Evolutionary conservation across 768 basidiomycete species (phyloP).

Genomic region (Tulasnella sp.): DNA sequence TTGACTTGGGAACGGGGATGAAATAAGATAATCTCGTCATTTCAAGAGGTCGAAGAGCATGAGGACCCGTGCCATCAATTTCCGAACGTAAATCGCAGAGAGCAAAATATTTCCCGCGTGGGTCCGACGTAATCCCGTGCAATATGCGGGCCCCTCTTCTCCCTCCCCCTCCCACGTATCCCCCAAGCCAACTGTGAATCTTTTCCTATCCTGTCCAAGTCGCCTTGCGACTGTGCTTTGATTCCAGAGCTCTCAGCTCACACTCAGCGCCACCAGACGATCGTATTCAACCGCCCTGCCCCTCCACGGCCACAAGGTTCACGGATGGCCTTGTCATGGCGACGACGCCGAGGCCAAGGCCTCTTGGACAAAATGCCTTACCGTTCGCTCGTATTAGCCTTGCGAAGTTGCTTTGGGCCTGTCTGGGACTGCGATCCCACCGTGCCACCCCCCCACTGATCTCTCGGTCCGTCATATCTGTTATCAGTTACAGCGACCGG

Average conservation of each 20-base stretch:
- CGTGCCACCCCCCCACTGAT: neutral
- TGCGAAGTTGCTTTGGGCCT: neutral
- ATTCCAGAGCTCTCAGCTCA: neutral
- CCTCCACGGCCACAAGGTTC: neutral
- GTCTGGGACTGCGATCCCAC: neutral
- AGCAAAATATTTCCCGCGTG: neutral
- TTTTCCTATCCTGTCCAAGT: neutral
- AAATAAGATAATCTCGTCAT: neutral
- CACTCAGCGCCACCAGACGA: neutral
- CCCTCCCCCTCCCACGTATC: neutral
- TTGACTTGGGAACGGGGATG: neutral
- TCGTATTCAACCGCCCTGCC: neutral
- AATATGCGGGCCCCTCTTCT: neutral
- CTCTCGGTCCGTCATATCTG: constrained; percentile 1
- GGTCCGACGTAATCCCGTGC: neutral
- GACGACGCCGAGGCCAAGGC: neutral
- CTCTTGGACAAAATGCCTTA: neutral
- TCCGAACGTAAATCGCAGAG: neutral
- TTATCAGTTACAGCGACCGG: neutral
- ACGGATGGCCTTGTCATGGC: constrained; percentile 1
- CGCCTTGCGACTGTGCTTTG: neutral
- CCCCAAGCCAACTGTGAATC: neutral
- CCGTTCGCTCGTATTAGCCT: neutral
- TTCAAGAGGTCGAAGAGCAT: neutral
- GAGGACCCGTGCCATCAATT: neutral